Evolutionary conservation across 1,284 basidiomycete species (phyloP).

Genomic region (Ustilago sp.): DNA sequence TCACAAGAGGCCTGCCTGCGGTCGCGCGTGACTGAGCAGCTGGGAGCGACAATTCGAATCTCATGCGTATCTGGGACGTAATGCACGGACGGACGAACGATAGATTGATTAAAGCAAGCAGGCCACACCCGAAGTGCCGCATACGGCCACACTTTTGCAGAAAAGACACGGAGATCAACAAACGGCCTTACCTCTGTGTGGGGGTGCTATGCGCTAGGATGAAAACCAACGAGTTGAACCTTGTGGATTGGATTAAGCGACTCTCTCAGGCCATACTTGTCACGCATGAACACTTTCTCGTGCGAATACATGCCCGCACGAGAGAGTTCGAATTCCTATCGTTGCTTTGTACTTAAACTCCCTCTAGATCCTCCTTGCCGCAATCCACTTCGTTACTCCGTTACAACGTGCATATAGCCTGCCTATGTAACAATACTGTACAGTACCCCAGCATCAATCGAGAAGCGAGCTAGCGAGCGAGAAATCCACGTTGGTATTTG

Average conservation of each 20-base stretch:
- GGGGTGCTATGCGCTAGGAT: neutral
- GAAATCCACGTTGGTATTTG: neutral
- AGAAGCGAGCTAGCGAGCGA: neutral
- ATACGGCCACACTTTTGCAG: neutral
- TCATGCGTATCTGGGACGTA: neutral
- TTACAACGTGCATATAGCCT: no score
- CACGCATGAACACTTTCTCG: no score
- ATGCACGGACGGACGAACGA: neutral
- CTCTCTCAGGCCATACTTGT: neutral
- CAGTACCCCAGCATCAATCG: no score
- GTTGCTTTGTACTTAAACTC: no score
- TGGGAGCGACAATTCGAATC: neutral
- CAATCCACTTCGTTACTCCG: no score
- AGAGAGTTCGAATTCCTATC: no score
- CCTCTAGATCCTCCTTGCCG: no score
- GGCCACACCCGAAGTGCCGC: neutral
- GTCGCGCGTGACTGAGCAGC: slow-evolving; percentile 5
- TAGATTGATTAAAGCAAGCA: neutral
- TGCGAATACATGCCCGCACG: no score
- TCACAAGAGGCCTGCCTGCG: neutral
- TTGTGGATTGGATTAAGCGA: neutral
- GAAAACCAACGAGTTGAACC: neutral
- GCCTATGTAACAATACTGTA: neutral
- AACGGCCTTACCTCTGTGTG: neutral
- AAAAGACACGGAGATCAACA: neutral